phyloP scores from a whole-genome alignment of 805 yeast species.

The Alloascoidea africana region DNA sequence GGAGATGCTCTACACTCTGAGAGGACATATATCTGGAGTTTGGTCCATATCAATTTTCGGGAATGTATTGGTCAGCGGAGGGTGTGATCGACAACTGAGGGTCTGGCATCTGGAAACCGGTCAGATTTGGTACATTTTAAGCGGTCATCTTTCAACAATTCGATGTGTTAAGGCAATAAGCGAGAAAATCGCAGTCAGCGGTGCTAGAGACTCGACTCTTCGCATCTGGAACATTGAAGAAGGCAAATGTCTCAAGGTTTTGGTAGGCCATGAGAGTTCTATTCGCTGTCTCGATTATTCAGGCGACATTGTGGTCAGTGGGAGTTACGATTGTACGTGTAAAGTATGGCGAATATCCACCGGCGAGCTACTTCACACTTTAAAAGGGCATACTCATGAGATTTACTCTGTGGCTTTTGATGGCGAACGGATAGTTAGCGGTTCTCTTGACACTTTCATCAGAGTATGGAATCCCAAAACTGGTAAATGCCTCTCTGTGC shows the following conservation, averaged over 20 bases:
- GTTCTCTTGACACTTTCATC: constrained; percentile 88
- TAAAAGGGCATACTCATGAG: constrained; percentile 79
- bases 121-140: constrained; percentile 70
- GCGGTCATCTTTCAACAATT: constrained; percentile 90
- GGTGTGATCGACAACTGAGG: constrained; percentile 92
- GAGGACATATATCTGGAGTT: constrained; percentile 96
- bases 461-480: constrained; percentile 90
- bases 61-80: constrained; percentile 81
- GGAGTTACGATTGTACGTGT: constrained; percentile 79
- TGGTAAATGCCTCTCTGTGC: constrained; percentile 64
- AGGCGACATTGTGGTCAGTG: constrained; percentile 71
- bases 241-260: constrained; percentile 64
- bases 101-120: constrained; percentile 90
- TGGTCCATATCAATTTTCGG: constrained; percentile 94
- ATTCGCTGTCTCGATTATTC: constrained; percentile 73
- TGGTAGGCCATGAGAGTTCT: constrained; percentile 53
- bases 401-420: constrained; percentile 91
- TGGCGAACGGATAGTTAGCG: constrained; percentile 83
- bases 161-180: constrained; percentile 72
- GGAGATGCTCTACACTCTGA: constrained; percentile 60
- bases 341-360: constrained; percentile 83
- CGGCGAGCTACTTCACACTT: constrained; percentile 81
- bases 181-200: constrained; percentile 64
- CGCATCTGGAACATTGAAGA: constrained; percentile 93
- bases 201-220: constrained; percentile 83